Percentiles rank a stretch among this genome's conserved stretches.
These are phyloP conservation scores for Vanilla planifolia DNA, from an alignment of 106 monocot species.

Conservation along the genomic window DNA sequence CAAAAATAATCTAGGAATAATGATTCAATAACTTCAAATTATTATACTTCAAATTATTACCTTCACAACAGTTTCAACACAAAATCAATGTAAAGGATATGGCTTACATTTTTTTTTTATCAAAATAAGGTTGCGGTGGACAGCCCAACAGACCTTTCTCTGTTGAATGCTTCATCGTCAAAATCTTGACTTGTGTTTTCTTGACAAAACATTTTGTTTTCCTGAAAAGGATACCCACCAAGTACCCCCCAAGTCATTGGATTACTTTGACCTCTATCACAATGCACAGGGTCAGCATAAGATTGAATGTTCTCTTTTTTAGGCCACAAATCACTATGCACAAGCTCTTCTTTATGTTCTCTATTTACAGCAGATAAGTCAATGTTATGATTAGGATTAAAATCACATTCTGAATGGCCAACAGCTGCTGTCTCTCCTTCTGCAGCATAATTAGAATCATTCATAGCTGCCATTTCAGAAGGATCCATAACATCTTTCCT, in stretches of 20 bases:
- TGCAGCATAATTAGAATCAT: constrained; percentile 26
- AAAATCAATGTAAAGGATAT: neutral
- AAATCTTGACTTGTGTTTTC: constrained; percentile 65
- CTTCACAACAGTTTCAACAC: constrained; percentile 13
- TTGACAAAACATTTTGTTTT: constrained; percentile 50
- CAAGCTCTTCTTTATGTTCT: constrained; percentile 24
- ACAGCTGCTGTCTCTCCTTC: constrained; percentile 21
- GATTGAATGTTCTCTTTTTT: constrained; percentile 33
- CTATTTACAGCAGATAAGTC: constrained; percentile 21
- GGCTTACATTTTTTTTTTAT: constrained; percentile 15
- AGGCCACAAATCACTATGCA: constrained; percentile 37
- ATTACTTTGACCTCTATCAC: constrained; percentile 15
- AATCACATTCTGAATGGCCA: constrained; percentile 33
- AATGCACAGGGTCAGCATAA: constrained; percentile 24
- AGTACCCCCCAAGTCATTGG: constrained; percentile 37
- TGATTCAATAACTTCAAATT: too few species aligned
- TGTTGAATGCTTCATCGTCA: constrained; percentile 46
- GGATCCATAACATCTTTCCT: constrained; percentile 63
- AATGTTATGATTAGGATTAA: constrained; percentile 37
- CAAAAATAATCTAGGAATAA: too few species aligned
- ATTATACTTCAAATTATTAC: constrained; percentile 12
- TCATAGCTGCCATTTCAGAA: constrained; percentile 23
- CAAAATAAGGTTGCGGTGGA: constrained; percentile 33
- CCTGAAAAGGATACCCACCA: constrained; percentile 21
- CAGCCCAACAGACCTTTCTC: constrained; percentile 32